Base-by-base conservation (phyloP, 129 eudicot species). In the Pseudognaphalium luteoalbum region DNA sequence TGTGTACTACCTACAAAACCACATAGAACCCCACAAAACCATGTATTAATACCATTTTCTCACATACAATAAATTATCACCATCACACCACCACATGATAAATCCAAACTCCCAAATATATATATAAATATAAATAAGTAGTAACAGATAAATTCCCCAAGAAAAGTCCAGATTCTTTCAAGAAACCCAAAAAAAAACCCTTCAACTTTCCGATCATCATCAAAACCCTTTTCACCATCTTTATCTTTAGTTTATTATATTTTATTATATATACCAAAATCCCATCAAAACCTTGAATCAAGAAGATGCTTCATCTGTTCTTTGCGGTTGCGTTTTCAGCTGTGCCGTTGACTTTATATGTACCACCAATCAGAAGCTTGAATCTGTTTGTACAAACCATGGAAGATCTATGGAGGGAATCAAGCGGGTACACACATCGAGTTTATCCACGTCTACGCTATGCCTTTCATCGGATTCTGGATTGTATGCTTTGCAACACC, bases 271-370 rank as follows among this genome's bases (percentile, higher is more conserved):
- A n/a, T n/a, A n/a, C n/a, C n/a, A n/a, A n/a, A n/a, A n/a, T n/a
- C n/a, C 28, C 28, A 25, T 25, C 28, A 47, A 47, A 47, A 47
- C 17, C 17, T 47, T 44, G 0, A 44, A 44, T 44, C 54, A 47
- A 47, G 54, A 47, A 47, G 54, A 69, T 94, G 97, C 11, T 91
- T 80, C 96, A 87, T 68, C 62, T 89, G 83, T 88, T 93, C 85
- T 91, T 93, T 33, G 87, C 97, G 8, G 90, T 89, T 67, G 97
- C 97, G 3, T 90, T 93, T 57, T 91, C 98, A 25, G 96, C 98
- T 20, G 97, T 86, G 76, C 98, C 98, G 78, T 83, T 93, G 86
- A 88, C 92, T 65, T 81, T 93, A 29, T 93, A 93, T 56, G 77
- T 93, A 3, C 98, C 98, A 4, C 98, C 98, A 15, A 42, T 93